Percentiles rank a stretch among this genome's conserved stretches.
These are phyloP conservation scores for Crithidia mellificae DNA, from an alignment of 208 protist species.

Conservation along the genomic window DNA sequence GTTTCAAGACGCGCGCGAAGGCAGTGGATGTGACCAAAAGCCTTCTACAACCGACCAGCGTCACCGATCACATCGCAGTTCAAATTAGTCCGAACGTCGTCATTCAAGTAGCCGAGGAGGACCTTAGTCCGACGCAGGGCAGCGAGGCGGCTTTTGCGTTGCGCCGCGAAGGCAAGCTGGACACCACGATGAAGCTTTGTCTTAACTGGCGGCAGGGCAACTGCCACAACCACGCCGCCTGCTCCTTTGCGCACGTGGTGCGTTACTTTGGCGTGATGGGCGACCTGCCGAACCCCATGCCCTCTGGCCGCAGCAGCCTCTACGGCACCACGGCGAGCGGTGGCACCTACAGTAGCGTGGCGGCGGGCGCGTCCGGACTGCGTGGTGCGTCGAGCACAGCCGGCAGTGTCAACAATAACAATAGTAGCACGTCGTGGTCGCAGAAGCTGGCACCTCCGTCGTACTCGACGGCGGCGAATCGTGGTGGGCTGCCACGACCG, in stretches of 20 bases:
- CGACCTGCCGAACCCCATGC: neutral
- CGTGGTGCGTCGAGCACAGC: constrained; percentile 9
- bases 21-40: constrained; percentile 82
- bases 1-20: constrained; percentile 47
- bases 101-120: constrained; percentile 61
- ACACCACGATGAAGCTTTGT: constrained; percentile 71
- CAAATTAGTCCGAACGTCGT: constrained; percentile 42
- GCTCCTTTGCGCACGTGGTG: constrained; percentile 70
- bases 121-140: constrained; percentile 79
- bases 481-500: neutral
- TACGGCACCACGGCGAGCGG: neutral
- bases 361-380: neutral
- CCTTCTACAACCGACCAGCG: constrained; percentile 57
- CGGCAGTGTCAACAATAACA: neutral
- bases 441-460: constrained; percentile 13
- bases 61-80: constrained; percentile 65
- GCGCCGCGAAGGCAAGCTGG: constrained; percentile 64
- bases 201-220: constrained; percentile 70
- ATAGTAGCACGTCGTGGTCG: constrained; percentile 9
- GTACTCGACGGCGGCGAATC: constrained; percentile 1
- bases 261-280: constrained; percentile 50
- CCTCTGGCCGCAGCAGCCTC: constrained; percentile 8
- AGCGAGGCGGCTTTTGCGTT: constrained; percentile 72
- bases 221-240: constrained; percentile 78
- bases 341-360: constrained; percentile 10